A percentile compares a stretch with the other conserved stretches of the same genome.
These are phyloP conservation scores for Tetrapisispora nanseiensis DNA, from an alignment of 805 yeast genomes.

Conservation along the genomic window DNA sequence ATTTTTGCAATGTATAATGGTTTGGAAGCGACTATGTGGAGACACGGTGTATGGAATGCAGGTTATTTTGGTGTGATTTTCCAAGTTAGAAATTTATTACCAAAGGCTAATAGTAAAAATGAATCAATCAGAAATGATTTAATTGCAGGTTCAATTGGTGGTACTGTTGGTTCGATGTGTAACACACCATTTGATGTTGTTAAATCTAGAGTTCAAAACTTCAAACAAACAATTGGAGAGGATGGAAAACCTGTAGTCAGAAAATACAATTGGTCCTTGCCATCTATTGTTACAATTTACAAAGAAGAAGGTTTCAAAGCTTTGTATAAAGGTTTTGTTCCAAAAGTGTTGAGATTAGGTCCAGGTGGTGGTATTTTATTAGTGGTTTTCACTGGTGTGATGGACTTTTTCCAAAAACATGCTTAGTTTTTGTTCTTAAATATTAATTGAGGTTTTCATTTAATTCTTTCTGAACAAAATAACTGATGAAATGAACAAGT, in stretches of 20 bases:
- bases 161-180: constrained; percentile 88
- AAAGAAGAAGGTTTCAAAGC: constrained; percentile 87
- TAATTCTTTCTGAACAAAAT: no score
- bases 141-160: constrained; percentile 91
- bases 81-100: constrained; percentile 73
- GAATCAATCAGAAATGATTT: constrained; percentile 81
- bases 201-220: constrained; percentile 85
- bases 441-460: no score
- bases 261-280: constrained; percentile 88
- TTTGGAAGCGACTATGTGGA: constrained; percentile 92
- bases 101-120: constrained; percentile 58
- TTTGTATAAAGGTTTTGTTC: constrained; percentile 90
- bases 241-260: constrained; percentile 62
- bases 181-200: constrained; percentile 98
- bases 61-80: constrained; percentile 94
- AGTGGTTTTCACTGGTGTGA: constrained; percentile 90
- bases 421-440: no score
- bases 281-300: constrained; percentile 62
- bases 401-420: constrained; percentile 75
- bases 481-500: no score
- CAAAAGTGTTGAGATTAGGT: constrained; percentile 93
- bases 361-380: constrained; percentile 98
- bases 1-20: constrained; percentile 82
- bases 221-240: constrained; percentile 29
- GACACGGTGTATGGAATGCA: constrained; percentile 95